These are phyloP conservation scores for Globisporangium solare DNA, from an alignment of 352 stramenopile species.

Conservation along the genomic window DNA sequence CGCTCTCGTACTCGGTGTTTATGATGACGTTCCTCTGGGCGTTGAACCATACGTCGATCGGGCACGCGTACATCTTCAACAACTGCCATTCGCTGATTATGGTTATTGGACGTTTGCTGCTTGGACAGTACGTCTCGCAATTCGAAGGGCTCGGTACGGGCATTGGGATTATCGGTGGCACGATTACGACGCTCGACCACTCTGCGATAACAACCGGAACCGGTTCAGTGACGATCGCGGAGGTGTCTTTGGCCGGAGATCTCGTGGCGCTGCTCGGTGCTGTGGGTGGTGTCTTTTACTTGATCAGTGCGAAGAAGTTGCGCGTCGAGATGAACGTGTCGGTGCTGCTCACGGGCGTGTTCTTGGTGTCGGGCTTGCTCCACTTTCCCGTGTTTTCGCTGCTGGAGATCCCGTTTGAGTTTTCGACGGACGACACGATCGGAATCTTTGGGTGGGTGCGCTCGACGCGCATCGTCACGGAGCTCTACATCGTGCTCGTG, in stretches of 20 bases:
- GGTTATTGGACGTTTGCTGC: constrained; percentile 52
- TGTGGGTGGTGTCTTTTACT: constrained; percentile 67
- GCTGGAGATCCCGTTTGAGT: constrained; percentile 57
- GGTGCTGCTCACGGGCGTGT: constrained; percentile 60
- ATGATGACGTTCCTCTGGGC: constrained; percentile 81
- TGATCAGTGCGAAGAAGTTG: constrained; percentile 68
- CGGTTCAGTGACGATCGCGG: constrained; percentile 23
- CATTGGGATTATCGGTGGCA: constrained; percentile 71
- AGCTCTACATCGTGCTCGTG: constrained; percentile 83
- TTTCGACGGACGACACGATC: constrained; percentile 61
- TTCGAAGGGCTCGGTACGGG: constrained; percentile 74
- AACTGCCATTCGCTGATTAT: constrained; percentile 84
- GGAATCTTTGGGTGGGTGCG: constrained; percentile 86
- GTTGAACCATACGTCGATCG: constrained; percentile 70
- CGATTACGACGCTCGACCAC: constrained; percentile 69
- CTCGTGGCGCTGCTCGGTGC: constrained; percentile 71
- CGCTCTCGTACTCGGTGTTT: constrained; percentile 69
- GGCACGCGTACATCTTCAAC: constrained; percentile 86
- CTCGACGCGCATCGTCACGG: constrained; percentile 53
- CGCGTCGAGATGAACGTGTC: constrained; percentile 63
- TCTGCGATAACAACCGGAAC: constrained; percentile 11
- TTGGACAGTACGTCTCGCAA: constrained; percentile 61
- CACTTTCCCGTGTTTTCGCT: constrained; percentile 64
- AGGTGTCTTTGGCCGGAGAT: constrained; percentile 57
- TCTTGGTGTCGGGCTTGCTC: constrained; percentile 59